Evolutionary conservation across 805 yeast species (phyloP).

Genomic region (Torulaspora indica): DNA sequence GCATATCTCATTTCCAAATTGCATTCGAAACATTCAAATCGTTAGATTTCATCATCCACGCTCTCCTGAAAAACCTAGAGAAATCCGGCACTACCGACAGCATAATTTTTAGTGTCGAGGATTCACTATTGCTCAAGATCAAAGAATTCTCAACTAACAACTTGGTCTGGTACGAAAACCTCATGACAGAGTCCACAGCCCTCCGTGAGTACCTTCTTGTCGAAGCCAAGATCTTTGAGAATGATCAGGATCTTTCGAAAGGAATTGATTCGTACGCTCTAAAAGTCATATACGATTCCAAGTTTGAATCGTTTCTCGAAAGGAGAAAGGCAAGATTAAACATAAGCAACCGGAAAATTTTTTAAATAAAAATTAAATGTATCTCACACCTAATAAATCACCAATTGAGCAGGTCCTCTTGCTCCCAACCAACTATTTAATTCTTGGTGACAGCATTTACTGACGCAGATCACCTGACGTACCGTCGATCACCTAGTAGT

Average conservation of each 20-base stretch:
- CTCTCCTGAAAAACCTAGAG: slow-evolving; percentile 13
- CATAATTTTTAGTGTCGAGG: slow-evolving; percentile 17
- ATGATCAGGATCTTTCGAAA: not conserved
- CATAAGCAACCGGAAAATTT: slow-evolving; percentile 21
- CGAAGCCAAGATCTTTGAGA: slow-evolving; percentile 1
- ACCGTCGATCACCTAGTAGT: not conserved
- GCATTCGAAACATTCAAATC: slow-evolving; percentile 22
- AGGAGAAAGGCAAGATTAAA: slow-evolving; percentile 19
- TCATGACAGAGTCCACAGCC: slow-evolving; percentile 18
- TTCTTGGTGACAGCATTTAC: not conserved
- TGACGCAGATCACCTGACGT: not conserved
- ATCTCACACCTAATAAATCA: not conserved
- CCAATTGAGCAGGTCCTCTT: not conserved
- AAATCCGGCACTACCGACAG: slow-evolving; percentile 14
- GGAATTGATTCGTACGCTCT: not conserved
- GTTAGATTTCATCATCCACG: slow-evolving; percentile 13
- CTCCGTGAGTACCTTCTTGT: slow-evolving; percentile 14
- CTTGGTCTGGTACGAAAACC: slow-evolving; percentile 16
- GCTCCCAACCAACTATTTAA: not conserved
- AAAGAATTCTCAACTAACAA: slow-evolving; percentile 18
- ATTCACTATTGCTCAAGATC: slow-evolving; percentile 14
- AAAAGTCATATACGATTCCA: slow-evolving; percentile 2
- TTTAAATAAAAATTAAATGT: slow-evolving; percentile 9
- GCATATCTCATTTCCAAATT: slow-evolving; percentile 21
- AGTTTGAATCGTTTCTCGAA: slow-evolving; percentile 14